Conservation (phyloP, 192 early-diverging fungal species). For the Radiomyces spectabilis region DNA sequence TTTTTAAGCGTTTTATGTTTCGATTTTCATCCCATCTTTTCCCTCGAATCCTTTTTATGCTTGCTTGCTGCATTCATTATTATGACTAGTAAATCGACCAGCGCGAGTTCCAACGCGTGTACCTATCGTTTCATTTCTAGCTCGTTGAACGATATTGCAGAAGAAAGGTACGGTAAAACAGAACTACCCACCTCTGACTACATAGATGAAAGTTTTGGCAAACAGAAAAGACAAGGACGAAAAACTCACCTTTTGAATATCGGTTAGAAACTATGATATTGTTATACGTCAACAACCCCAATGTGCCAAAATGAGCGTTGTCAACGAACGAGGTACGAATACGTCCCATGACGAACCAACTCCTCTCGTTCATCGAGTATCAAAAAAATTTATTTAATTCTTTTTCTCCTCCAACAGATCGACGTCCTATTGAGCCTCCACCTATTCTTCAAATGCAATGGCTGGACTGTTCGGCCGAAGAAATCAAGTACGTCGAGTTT, state of each 20-base stretch:
- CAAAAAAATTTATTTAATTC: neutral
- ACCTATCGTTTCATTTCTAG: slow-evolving; percentile 6
- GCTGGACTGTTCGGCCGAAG: slow-evolving; percentile 12
- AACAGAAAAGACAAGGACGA: neutral
- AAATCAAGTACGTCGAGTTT: slow-evolving; percentile 10
- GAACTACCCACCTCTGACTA: no score
- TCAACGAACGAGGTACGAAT: slow-evolving; percentile 23
- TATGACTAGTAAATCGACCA: no score
- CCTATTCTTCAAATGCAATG: slow-evolving; percentile 22
- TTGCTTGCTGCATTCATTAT: no score
- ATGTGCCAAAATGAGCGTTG: slow-evolving; percentile 19
- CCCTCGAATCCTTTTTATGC: no score
- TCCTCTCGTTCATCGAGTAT: neutral
- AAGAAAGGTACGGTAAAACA: no score
- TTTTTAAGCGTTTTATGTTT: no score
- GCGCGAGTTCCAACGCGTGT: no score
- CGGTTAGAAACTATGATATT: slow-evolving; percentile 9
- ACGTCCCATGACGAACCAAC: no score
- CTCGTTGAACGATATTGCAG: neutral
- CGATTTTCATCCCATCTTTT: no score
- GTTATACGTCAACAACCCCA: slow-evolving; percentile 21
- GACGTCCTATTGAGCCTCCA: slow-evolving; percentile 29
- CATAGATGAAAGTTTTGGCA: no score
- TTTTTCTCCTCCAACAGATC: no score
- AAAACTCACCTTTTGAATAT: neutral